Evolutionary conservation across 441 rosid genomes (phyloP).

Genomic region (Cnidoscolus chayamansa): DNA sequence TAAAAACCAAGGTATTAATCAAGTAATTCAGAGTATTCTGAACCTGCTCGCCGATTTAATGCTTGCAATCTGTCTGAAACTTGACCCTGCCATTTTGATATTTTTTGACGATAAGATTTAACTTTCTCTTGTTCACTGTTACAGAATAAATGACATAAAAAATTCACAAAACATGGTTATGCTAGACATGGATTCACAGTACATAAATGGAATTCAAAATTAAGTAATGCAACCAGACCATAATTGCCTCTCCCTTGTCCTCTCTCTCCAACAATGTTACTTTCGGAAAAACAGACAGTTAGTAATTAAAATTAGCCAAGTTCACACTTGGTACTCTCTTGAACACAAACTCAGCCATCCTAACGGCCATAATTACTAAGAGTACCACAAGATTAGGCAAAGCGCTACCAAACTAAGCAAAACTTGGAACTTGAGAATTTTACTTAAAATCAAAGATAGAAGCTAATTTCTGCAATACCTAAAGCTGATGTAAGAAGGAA

Average conservation of each 20-base stretch:
- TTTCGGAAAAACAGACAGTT: too few species aligned
- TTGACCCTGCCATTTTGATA: constrained; percentile 82
- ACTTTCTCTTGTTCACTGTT: constrained; percentile 77
- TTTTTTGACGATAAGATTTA: constrained; percentile 73
- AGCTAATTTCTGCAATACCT: constrained; percentile 39
- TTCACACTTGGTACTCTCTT: too few species aligned
- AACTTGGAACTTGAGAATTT: not conserved
- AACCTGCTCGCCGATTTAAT: constrained; percentile 58
- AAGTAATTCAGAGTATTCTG: not conserved
- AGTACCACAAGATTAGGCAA: too few species aligned
- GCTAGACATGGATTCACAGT: not conserved
- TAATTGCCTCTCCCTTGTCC: too few species aligned
- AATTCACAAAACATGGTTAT: not conserved
- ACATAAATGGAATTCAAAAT: not conserved
- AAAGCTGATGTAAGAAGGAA: constrained; percentile 62
- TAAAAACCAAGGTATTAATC: constrained; percentile 1
- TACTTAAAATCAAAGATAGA: not conserved
- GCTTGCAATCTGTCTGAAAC: constrained; percentile 77
- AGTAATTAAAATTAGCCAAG: too few species aligned
- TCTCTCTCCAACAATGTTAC: too few species aligned
- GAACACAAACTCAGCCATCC: too few species aligned
- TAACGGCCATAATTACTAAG: too few species aligned
- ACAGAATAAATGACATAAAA: not conserved
- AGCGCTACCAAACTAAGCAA: not conserved
- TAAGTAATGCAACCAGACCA: too few species aligned